phyloP scores from a whole-genome alignment of 2,329 filamentous ascomycete genomes.

The Endothia cerciana region DNA sequence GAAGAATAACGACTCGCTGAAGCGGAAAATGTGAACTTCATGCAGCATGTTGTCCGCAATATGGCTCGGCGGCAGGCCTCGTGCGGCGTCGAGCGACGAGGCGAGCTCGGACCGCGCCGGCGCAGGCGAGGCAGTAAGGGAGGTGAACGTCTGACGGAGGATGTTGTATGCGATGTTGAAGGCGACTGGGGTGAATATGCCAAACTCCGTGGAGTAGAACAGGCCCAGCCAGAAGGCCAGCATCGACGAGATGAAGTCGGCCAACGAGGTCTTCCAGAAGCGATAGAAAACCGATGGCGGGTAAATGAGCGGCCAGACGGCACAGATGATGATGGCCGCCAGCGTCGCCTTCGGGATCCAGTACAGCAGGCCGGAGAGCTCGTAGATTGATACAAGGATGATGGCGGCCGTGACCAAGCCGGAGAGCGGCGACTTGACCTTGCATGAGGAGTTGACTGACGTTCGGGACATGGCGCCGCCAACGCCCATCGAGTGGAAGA shows the following conservation, averaged over 20 bases:
- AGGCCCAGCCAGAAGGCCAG: slow-evolving; percentile 67
- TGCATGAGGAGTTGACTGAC: slow-evolving; percentile 67
- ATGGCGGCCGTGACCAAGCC: slow-evolving; percentile 64
- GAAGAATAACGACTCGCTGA: slow-evolving; percentile 63
- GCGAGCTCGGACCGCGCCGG: slow-evolving; percentile 37
- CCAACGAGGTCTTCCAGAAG: slow-evolving; percentile 66
- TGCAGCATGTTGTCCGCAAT: slow-evolving; percentile 31
- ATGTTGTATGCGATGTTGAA: slow-evolving; percentile 68
- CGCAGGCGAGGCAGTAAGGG: slow-evolving; percentile 38
- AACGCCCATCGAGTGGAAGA: slow-evolving; percentile 67
- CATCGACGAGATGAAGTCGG: slow-evolving; percentile 67
- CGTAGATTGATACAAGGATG: slow-evolving; percentile 64
- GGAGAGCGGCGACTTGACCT: slow-evolving; percentile 64
- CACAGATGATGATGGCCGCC: slow-evolving; percentile 69
- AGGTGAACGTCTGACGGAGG: slow-evolving; percentile 60
- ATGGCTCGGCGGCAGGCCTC: slow-evolving; percentile 39
- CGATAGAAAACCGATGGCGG: slow-evolving; percentile 62
- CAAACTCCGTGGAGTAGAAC: slow-evolving; percentile 63
- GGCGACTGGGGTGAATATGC: slow-evolving; percentile 61
- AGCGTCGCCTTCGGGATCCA: slow-evolving; percentile 71
- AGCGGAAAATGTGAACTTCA: slow-evolving; percentile 60
- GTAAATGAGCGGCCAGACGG: slow-evolving; percentile 64
- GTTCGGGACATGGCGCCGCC: slow-evolving; percentile 70
- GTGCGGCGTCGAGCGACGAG: slow-evolving; percentile 33
- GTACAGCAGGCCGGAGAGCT: slow-evolving; percentile 63